Evolutionary conservation across 768 basidiomycete genomes (phyloP).

Genomic region (Infundibulicybe gibba): DNA sequence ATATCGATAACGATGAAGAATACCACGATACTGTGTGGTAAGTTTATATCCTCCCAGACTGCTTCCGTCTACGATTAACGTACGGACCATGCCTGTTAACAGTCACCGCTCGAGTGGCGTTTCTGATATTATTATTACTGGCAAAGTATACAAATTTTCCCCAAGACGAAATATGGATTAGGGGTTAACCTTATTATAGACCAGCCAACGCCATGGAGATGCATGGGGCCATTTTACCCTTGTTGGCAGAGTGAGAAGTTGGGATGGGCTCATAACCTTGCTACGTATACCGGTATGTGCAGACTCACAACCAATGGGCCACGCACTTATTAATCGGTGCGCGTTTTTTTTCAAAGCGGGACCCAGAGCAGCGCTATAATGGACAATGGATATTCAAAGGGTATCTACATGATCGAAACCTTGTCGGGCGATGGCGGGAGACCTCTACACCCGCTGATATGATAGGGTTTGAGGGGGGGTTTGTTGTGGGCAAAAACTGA

Average conservation of each 20-base stretch:
- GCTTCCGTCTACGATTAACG: constrained; percentile 3
- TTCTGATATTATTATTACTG: constrained; percentile 50
- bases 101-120: constrained; percentile 35
- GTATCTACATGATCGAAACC: constrained; percentile 44
- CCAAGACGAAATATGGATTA: not conserved
- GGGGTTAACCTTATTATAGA: constrained; percentile 22
- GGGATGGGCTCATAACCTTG: constrained; percentile 48
- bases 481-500: constrained; percentile 33
- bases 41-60: not conserved
- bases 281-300: constrained; percentile 40
- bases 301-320: not conserved
- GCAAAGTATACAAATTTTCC: constrained; percentile 32
- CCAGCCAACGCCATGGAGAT: constrained; percentile 35
- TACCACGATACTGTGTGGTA: constrained; percentile 31
- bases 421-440: constrained; percentile 55
- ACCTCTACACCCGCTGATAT: constrained; percentile 33
- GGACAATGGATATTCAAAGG: constrained; percentile 52
- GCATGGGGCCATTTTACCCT: constrained; percentile 48
- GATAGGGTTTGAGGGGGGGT: constrained; percentile 48
- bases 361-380: constrained; percentile 20
- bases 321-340: too few relatives aligned
- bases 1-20: constrained; percentile 33
- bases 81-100: not conserved
- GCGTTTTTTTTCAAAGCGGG: constrained; percentile 21
- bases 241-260: constrained; percentile 44